A percentile compares a stretch with the other conserved stretches of the same genome.
Conservation (phyloP, 2,329 filamentous ascomycete species). For the Hymenoscyphus fraxineus region DNA sequence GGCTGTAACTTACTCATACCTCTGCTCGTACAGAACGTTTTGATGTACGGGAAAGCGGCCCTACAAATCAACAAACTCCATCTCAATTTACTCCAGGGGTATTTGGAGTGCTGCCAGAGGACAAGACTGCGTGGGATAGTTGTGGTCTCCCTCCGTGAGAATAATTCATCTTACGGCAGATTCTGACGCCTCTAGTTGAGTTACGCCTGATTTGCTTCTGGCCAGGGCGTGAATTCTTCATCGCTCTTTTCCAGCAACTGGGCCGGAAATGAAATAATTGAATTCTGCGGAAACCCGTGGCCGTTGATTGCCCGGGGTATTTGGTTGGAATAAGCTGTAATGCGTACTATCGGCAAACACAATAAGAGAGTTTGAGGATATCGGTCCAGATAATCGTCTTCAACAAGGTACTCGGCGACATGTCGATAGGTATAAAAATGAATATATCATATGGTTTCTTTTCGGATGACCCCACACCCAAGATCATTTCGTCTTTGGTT, state of each 20-base stretch:
- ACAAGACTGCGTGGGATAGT: not conserved
- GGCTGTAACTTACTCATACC: not conserved
- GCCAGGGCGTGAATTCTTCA: not conserved
- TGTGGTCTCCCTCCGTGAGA: not conserved
- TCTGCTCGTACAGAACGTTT: too few species aligned
- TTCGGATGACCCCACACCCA: not conserved
- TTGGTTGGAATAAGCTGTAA: not conserved
- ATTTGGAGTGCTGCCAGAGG: not conserved
- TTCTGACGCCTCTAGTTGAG: not conserved
- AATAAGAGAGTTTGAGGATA: not conserved
- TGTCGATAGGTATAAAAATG: not conserved
- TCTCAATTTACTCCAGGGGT: not conserved
- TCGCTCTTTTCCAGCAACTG: not conserved
- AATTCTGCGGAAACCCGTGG: not conserved
- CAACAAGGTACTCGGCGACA: not conserved
- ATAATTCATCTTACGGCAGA: not conserved
- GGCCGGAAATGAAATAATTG: not conserved
- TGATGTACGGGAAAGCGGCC: not conserved
- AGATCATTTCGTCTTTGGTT: slow-evolving; percentile 44
- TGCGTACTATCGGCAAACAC: not conserved
- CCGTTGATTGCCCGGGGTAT: not conserved
- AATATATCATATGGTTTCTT: not conserved
- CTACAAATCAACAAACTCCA: not conserved
- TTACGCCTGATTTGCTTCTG: not conserved
- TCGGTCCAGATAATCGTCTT: not conserved